Percentiles rank a stretch among this genome's conserved stretches.
Evolutionary conservation across 208 protist species (phyloP).

Genomic region (Leptomonas seymouri): DNA sequence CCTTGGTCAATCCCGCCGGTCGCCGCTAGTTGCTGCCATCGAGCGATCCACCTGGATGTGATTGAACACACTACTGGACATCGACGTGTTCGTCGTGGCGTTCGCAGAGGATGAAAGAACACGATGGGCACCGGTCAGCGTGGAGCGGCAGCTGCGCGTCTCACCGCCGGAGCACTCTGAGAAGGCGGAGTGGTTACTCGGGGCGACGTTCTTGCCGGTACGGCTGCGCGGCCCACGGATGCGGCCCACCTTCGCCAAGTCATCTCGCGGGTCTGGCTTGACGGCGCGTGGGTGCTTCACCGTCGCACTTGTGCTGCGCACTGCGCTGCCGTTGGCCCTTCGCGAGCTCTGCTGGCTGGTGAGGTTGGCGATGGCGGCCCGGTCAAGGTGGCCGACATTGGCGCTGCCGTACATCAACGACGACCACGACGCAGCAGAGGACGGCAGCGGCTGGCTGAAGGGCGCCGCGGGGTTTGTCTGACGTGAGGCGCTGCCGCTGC

Average conservation of each 20-base stretch:
- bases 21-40: constrained; percentile 15
- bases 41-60: constrained; percentile 23
- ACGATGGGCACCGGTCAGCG: constrained; percentile 38
- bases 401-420: constrained; percentile 23
- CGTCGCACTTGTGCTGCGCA: constrained; percentile 34
- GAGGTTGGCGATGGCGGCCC: constrained; percentile 31
- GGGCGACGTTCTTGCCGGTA: constrained; percentile 63
- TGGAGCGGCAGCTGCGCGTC: constrained; percentile 70
- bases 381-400: constrained; percentile 33
- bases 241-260: constrained; percentile 24
- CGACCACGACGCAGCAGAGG: constrained; percentile 15
- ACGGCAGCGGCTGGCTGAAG: background rate
- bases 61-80: constrained; percentile 41
- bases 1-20: constrained; percentile 13
- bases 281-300: constrained; percentile 51
- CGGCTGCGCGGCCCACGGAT: constrained; percentile 52
- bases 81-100: constrained; percentile 52
- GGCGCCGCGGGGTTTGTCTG: background rate
- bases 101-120: constrained; percentile 49
- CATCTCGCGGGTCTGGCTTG: constrained; percentile 39
- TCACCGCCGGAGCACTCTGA: constrained; percentile 86
- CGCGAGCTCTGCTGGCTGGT: constrained; percentile 25
- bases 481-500: constrained; percentile 7
- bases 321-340: constrained; percentile 26
- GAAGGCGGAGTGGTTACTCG: constrained; percentile 82